Evolutionary conservation across 2,329 filamentous ascomycete genomes (phyloP).

Genomic region (Aspergillus caelatus): DNA sequence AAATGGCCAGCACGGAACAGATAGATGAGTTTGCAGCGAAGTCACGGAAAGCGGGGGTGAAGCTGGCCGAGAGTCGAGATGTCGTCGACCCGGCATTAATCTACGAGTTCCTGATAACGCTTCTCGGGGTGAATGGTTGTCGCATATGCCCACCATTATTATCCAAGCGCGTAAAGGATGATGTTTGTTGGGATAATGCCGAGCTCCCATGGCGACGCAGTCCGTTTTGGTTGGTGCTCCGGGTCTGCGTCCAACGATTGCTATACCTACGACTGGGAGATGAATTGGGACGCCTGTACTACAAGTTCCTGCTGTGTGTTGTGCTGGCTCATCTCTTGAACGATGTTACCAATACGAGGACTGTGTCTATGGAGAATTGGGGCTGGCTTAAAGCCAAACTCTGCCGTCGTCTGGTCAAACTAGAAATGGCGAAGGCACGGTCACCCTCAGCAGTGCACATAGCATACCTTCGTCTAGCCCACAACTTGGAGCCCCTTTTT

Average conservation of each 20-base stretch:
- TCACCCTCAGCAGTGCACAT: conserved; percentile 9
- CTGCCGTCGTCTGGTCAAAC: conserved; percentile 60
- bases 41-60: conserved; percentile 54
- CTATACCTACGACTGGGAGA: conserved; percentile 47
- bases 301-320: conserved; percentile 60
- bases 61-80: conserved; percentile 59
- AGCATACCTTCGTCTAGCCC: conserved; percentile 29
- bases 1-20: conserved; percentile 57
- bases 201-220: conserved; percentile 64
- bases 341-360: conserved; percentile 36
- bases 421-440: conserved; percentile 48
- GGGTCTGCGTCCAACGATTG: conserved; percentile 59
- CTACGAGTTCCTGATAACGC: conserved; percentile 60
- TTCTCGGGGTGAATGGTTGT: conserved; percentile 59
- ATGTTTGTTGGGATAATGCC: conserved; percentile 56
- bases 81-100: conserved; percentile 61
- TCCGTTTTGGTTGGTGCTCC: conserved; percentile 64
- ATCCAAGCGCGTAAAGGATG: conserved; percentile 64
- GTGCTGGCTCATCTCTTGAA: conserved; percentile 53
- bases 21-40: conserved; percentile 57
- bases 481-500: conserved; percentile 21
- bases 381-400: conserved; percentile 56
- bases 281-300: conserved; percentile 51
- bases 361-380: conserved; percentile 32
- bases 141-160: conserved; percentile 42